Conservation (phyloP, 2,329 filamentous ascomycete genomes). For the Sclerotiophoma versabilis region DNA sequence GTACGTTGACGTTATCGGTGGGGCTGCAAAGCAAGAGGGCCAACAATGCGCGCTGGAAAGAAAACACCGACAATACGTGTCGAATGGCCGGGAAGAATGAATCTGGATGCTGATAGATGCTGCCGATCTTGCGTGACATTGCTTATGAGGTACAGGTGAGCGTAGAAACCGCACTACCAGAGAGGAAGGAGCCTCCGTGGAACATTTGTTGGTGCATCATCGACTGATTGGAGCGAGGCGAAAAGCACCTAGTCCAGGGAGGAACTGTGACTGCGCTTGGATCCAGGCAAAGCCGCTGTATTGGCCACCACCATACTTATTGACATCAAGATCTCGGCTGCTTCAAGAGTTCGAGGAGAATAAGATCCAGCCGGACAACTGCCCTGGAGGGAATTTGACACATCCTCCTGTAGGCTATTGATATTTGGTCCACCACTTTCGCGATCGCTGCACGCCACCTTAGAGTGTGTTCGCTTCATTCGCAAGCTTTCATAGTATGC, state of each 20-base stretch:
- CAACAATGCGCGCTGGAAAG: conserved; percentile 20
- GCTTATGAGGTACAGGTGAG: background rate
- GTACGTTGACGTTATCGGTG: background rate
- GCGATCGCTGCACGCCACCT: conserved; percentile 18
- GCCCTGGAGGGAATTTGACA: background rate
- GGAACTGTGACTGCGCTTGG: conserved; percentile 43
- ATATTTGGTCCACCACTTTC: background rate
- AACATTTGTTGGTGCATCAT: background rate
- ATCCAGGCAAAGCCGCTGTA: conserved; percentile 23
- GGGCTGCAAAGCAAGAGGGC: conserved; percentile 21
- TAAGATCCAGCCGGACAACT: background rate
- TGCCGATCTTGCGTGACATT: background rate
- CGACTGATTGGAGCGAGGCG: conserved; percentile 3
- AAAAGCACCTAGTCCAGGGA: conserved; percentile 24
- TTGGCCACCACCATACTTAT: conserved; percentile 33
- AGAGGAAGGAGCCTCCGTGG: background rate
- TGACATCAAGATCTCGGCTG: conserved; percentile 47
- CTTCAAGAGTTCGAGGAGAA: conserved; percentile 26
- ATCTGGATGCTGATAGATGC: too few relatives aligned
- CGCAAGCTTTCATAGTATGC: conserved; percentile 18
- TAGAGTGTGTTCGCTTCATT: conserved; percentile 40
- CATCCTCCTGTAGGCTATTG: background rate
- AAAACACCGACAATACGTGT: background rate
- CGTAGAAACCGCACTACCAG: too few relatives aligned
- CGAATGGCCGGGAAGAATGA: background rate